These are phyloP conservation scores for Ceratocystis destructans DNA, from an alignment of 2,329 filamentous ascomycete species.

Conservation along the genomic window DNA sequence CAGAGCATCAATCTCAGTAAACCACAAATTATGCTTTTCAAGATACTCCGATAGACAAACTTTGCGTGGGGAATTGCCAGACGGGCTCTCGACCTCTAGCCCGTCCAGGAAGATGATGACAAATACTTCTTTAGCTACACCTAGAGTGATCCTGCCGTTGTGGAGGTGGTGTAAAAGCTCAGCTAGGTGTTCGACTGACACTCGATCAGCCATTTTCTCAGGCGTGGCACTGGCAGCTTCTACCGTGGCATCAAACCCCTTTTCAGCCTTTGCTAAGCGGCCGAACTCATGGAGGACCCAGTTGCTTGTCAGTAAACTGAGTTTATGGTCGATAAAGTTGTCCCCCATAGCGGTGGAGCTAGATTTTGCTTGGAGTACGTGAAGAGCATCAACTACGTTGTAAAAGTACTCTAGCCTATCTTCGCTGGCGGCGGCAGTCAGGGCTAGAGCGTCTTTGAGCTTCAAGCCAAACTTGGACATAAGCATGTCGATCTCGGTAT, in stretches of 20 bases:
- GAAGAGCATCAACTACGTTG: constrained; percentile 42
- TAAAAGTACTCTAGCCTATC: constrained; percentile 72
- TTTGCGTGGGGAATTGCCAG: constrained; percentile 34
- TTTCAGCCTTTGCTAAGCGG: constrained; percentile 43
- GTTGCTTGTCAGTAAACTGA: constrained; percentile 41
- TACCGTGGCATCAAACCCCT: constrained; percentile 21
- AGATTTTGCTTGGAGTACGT: constrained; percentile 22
- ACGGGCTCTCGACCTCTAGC: background rate
- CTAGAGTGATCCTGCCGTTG: constrained; percentile 38
- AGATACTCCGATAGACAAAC: constrained; percentile 41
- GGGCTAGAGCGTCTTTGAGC: constrained; percentile 67
- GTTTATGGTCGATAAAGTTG: constrained; percentile 25
- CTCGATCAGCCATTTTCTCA: constrained; percentile 34
- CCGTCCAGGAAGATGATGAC: constrained; percentile 12
- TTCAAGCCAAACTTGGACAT: constrained; percentile 53
- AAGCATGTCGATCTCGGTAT: constrained; percentile 52
- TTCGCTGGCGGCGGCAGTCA: constrained; percentile 65
- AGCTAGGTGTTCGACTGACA: constrained; percentile 36
- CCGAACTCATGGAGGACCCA: constrained; percentile 67
- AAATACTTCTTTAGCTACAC: constrained; percentile 43
- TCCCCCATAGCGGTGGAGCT: constrained; percentile 21
- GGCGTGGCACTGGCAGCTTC: constrained; percentile 17
- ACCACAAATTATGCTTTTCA: constrained; percentile 39
- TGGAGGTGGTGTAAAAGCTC: constrained; percentile 39
- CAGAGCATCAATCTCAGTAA: constrained; percentile 34